These are phyloP conservation scores for Ophiocordyceps camponoti-floridani DNA, from an alignment of 2,329 filamentous ascomycete species.

Conservation along the genomic window DNA sequence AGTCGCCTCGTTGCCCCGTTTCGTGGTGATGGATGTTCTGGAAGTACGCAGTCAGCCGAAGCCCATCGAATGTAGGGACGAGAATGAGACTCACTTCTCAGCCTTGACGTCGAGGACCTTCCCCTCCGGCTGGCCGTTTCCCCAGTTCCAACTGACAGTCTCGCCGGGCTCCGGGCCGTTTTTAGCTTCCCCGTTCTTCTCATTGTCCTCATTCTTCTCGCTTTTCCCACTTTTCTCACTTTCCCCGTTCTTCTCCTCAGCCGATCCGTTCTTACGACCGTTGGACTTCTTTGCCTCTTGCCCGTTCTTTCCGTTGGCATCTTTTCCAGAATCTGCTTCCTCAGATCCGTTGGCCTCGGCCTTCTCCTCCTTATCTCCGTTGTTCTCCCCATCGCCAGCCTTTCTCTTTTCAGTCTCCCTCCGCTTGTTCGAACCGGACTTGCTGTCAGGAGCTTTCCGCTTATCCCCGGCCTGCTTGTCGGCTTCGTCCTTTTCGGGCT, in stretches of 20 bases:
- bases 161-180: constrained; percentile 20
- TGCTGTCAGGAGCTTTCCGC: neutral
- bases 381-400: constrained; percentile 1
- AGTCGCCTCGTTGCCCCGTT: constrained; percentile 20
- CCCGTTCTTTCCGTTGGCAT: neutral
- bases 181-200: neutral
- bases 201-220: too few species aligned
- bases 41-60: neutral
- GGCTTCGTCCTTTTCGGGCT: constrained; percentile 6
- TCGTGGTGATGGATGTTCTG: constrained; percentile 21
- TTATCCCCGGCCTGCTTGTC: neutral
- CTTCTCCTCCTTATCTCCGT: constrained; percentile 4
- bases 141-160: constrained; percentile 29
- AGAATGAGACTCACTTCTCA: constrained; percentile 15
- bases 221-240: neutral
- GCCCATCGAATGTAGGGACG: neutral
- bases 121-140: constrained; percentile 21
- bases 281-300: neutral
- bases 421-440: constrained; percentile 2
- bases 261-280: neutral
- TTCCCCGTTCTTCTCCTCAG: neutral
- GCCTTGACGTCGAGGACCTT: constrained; percentile 25
- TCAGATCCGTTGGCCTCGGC: constrained; percentile 1
- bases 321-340: neutral
- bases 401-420: constrained; percentile 1